Percentiles rank a stretch among this genome's conserved stretches.
These are phyloP conservation scores for Fraxinus angustifolia DNA, from an alignment of 305 asterid species.

Conservation along the genomic window DNA sequence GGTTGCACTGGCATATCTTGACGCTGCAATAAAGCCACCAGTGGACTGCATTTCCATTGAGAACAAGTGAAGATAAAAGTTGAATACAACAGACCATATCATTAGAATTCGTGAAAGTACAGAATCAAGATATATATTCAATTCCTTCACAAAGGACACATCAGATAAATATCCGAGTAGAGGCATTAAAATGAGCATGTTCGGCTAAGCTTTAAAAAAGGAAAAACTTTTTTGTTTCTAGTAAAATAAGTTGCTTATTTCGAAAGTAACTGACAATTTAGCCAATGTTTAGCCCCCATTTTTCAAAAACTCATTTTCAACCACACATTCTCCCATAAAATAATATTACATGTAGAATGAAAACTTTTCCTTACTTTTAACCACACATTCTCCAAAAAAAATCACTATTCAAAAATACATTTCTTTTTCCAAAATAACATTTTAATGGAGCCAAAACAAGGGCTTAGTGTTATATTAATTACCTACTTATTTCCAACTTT, in stretches of 20 bases:
- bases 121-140: neutral
- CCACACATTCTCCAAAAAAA: no score
- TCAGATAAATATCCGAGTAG: neutral
- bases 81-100: neutral
- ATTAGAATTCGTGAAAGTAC: neutral
- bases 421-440: no score
- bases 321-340: no score
- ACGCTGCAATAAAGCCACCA: constrained; percentile 55
- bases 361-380: no score
- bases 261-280: neutral
- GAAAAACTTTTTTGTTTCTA: neutral
- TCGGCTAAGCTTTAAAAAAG: neutral
- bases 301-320: no score
- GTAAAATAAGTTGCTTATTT: no score
- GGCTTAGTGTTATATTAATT: neutral
- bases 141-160: neutral
- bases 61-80: neutral
- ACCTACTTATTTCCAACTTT: no score
- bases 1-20: constrained; percentile 55
- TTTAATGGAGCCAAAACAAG: no score
- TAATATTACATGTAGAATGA: no score
- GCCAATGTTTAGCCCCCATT: no score
- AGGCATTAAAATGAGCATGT: neutral
- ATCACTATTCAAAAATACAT: no score
- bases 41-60: constrained; percentile 44